A percentile compares a stretch with the other conserved stretches of the same genome.
phyloP scores from a whole-genome alignment of 352 stramenopile genomes.

The Phytophthora quininea region DNA sequence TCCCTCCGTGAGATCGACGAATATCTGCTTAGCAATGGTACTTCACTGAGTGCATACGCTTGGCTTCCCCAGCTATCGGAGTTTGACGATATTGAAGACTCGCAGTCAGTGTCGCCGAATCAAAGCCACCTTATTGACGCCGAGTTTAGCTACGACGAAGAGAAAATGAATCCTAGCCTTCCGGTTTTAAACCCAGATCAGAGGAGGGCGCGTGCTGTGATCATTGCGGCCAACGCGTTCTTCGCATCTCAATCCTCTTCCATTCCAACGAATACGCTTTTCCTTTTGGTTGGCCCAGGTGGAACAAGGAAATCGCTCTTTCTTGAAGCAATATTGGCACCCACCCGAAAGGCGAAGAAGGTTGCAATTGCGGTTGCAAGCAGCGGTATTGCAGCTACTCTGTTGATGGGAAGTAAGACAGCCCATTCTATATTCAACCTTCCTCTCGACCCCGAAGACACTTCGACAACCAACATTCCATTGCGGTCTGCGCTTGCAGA shows the following conservation, averaged over 20 bases:
- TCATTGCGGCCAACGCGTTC: not conserved
- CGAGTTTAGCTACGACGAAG: not conserved
- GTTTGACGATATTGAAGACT: not conserved
- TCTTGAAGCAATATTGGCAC: not conserved
- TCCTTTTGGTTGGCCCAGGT: not conserved
- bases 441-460: not conserved
- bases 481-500: not conserved
- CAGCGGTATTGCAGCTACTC: slow-evolving; percentile 1
- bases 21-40: not conserved
- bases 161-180: not conserved
- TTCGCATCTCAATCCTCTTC: not conserved
- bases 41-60: not conserved
- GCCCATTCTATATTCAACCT: slow-evolving; percentile 2
- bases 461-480: not conserved
- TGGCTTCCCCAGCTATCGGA: not conserved
- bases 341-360: not conserved
- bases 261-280: not conserved
- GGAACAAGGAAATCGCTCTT: slow-evolving; percentile 1
- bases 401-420: not conserved
- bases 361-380: not conserved
- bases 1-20: not conserved
- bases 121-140: not conserved
- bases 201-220: not conserved
- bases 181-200: not conserved
- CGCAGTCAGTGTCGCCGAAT: not conserved